Base-by-base conservation (phyloP, 139 green algal species). In the Chlorella sorokiniana region DNA sequence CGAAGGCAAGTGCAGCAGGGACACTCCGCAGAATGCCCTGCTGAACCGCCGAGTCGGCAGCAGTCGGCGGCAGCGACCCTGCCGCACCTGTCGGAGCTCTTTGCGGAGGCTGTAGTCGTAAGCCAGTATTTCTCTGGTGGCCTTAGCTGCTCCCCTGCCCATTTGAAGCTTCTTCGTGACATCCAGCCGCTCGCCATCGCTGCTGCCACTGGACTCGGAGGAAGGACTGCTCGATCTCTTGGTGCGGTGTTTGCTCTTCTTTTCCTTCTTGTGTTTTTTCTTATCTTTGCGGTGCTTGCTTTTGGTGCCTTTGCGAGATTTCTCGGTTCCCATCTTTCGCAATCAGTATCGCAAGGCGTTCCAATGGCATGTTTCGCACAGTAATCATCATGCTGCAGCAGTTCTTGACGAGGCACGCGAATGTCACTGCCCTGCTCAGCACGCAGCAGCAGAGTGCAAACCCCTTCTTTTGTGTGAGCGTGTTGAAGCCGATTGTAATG, bases 81-180 rank as follows among this genome's bases (percentile, higher is more conserved):
- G 62, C 16, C 75, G 4, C 63, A 87, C 83, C 83, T 87, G 54
- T 14, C 83, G 78, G 45, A 90, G 51, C 10, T 90, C 86, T 22
- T 38, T 72, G 37, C 76, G 73, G 22, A 89, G 69, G 40, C 68
- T 38, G 22, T 80, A 65, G 8, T 85, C 81, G 51, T 83, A 69
- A 2, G 62, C 51, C 42, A 90, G 79, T 5, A 90, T 78, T 38
- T 90, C 79, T 1, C 86, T 73, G 11, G 63, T 51, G 38, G 79
- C 84, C 5, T 40, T 44, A 4, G 61, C 80, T 31, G 79, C 84
- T 20, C 51, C 65, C 62, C 83, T 37, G 2, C 75, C 76, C 75
- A 76, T 87, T 20, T 42, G 35, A 22, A 87, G 83, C 74, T 87
- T 63, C 0, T 27, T 75, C 25, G 81, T 85, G 8, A 85, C 81